Evolutionary conservation across 768 basidiomycete genomes (phyloP), one percentile per base, ranked within the genome.

Genomic region (Lentinula edodes): DNA sequence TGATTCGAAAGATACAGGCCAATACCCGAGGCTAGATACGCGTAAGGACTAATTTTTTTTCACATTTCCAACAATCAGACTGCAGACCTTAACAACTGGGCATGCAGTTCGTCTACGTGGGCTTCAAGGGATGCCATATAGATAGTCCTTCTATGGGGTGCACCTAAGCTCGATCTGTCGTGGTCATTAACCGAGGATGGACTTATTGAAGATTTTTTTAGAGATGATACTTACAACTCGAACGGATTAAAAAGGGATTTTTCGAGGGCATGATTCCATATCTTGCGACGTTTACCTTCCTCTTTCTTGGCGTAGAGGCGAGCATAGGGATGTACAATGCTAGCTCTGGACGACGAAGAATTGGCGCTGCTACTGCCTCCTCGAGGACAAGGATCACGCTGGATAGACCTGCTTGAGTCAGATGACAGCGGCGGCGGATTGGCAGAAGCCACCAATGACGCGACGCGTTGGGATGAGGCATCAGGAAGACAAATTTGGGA

Each of bases 251-350:
- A 91, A 28, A 91, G 76, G 13, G 78, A 77, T 68, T 90, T 90
- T 72, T 91, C 90, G 61, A 90, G 81, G 1, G 84, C 83, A 64
- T 90, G 90, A 53, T 86, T 87, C 90, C 90, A 91, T 15, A 88
- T 87, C 68, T 85, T 87, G 16, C 89, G 80, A 3, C 86, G 83
- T 72, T 90, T 90, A 5, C 80, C 77, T 52, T 80, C 80, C 52
- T 83, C 80, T 51, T 84, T 84, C 68, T 85, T 86, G 3, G 86
- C 85, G 64, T 83, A 82, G 9, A 89, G 78, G 60, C 88, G 83
- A 5, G 88, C 85, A 63, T 90, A 90, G 0, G 88, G 88, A 63
- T 89, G 87, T 0, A 80, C 74, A 60, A 88, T 79, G 32, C 65
- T 63, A 18, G 56, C 52, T 28, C 28, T 38, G 6, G 55, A 56